Evolutionary conservation across 805 yeast genomes (phyloP), one percentile per base, ranked within the genome.

Genomic region (Tetrapisispora namnaoensis): DNA sequence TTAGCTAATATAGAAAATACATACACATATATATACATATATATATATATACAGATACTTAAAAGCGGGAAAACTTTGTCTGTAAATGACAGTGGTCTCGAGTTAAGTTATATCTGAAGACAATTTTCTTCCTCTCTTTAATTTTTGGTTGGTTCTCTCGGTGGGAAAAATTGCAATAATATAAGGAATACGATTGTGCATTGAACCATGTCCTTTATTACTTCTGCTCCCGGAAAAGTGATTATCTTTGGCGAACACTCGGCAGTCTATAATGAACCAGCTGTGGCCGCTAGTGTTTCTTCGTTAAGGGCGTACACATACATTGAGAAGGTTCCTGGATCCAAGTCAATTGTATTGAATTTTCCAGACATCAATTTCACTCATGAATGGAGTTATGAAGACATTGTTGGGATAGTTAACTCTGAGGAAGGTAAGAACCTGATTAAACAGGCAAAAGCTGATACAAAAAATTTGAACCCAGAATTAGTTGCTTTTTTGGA

Each of bases 231-330:
- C 0, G 99, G 99, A 4, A 93, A 93, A 61, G 95, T 89, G 42
- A 93, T 93, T 57, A 74, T 93, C 35, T 93, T 90, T 65, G 99
- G 99, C 21, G 99, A 93, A 62, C 99, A 93, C 61, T 86, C 97
- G 8, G 98, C 95, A 1, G 99, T 93, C 0, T 86, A 86, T 63
- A 82, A 86, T 42, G 86, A 80, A 61, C 96, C 96, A 1, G 98
- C 97, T 13, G 86, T 93, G 46, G 98, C 99, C 1, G 97, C 98
- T 0, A 93, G 96, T 4, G 76, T 91, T 9, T 55, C 65, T 10
- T 83, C 93, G 7, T 70, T 93, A 50, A 76, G 96, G 58, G 86
- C 97, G 0, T 91, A 87, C 58, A 67, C 90, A 8, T 68, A 85
- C 20, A 93, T 86, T 1, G 65, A 79, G 2, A 70, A 69, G 50